These are phyloP conservation scores for Ogataea kodamae DNA, from an alignment of 805 yeast genomes.

Conservation along the genomic window DNA sequence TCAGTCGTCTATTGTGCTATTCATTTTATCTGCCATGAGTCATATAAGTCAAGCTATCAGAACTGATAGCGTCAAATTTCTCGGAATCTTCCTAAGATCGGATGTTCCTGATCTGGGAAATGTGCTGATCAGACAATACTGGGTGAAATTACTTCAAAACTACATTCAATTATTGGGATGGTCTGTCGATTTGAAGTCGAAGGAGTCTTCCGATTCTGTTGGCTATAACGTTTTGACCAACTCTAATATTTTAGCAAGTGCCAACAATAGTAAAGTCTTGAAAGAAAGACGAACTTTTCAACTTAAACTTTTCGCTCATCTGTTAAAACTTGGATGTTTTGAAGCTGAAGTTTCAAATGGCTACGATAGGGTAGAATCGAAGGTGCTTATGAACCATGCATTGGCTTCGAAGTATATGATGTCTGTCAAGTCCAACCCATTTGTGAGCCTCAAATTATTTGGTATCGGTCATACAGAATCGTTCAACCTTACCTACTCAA, in stretches of 20 bases:
- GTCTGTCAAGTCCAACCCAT: conserved; percentile 60
- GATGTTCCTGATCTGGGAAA: conserved; percentile 39
- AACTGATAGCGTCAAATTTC: conserved; percentile 66
- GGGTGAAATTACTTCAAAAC: conserved; percentile 65
- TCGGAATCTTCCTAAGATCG: conserved; percentile 54
- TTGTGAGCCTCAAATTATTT: conserved; percentile 58
- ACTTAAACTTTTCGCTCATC: conserved; percentile 35
- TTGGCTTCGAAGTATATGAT: conserved; percentile 50
- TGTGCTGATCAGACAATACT: conserved; percentile 57
- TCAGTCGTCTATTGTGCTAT: conserved; percentile 59
- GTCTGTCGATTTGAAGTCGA: conserved; percentile 41
- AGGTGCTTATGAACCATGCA: no score
- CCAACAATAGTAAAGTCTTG: conserved; percentile 32
- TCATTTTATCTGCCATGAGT: conserved; percentile 88
- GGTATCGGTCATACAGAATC: conserved; percentile 22
- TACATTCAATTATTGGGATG: conserved; percentile 73
- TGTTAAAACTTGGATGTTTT: conserved; percentile 23
- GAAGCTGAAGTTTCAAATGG: no score
- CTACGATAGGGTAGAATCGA: no score
- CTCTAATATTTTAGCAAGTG: conserved; percentile 15
- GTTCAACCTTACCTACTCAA: no score
- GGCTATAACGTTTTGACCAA: conserved; percentile 27
- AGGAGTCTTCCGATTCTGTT: conserved; percentile 18
- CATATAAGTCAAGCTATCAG: conserved; percentile 78
- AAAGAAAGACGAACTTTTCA: conserved; percentile 35